phyloP scores from a whole-genome alignment of 495 filamentous ascomycete genomes.

The Schizothecium vesticola region DNA sequence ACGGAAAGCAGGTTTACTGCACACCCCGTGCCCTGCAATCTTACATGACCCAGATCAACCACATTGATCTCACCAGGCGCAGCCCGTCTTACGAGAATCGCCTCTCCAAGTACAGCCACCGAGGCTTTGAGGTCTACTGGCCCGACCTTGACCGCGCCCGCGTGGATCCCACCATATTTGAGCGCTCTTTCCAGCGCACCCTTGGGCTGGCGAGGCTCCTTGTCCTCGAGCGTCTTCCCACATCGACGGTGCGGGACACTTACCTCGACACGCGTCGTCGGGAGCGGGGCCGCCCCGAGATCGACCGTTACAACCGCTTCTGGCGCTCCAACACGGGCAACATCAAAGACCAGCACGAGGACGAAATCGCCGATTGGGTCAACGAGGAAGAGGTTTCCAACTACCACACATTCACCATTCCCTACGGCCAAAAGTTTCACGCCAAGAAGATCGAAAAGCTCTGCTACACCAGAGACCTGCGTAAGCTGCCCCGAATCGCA shows the following conservation, averaged over 20 bases:
- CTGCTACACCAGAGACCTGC: constrained; percentile 69
- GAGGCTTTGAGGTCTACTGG: constrained; percentile 80
- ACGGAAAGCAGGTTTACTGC: constrained; percentile 68
- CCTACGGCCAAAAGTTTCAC: constrained; percentile 65
- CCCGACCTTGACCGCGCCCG: constrained; percentile 61
- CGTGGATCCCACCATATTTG: constrained; percentile 79
- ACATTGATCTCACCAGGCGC: constrained; percentile 68
- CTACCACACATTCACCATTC: constrained; percentile 74
- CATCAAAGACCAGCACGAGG: constrained; percentile 64
- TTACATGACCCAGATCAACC: constrained; percentile 74
- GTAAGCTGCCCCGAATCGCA: constrained; percentile 19
- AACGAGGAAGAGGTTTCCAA: constrained; percentile 65
- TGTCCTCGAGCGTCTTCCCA: constrained; percentile 73
- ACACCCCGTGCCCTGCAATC: constrained; percentile 66
- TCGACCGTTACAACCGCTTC: constrained; percentile 25
- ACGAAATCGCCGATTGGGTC: constrained; percentile 79
- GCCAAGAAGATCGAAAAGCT: constrained; percentile 72
- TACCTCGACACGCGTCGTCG: constrained; percentile 60
- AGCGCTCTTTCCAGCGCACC: constrained; percentile 66
- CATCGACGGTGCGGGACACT: constrained; percentile 53
- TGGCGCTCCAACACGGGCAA: constrained; percentile 44
- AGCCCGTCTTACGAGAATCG: constrained; percentile 83
- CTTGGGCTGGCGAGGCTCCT: constrained; percentile 73
- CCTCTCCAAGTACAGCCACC: constrained; percentile 78
- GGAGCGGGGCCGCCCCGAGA: constrained; percentile 60